Evolutionary conservation across 1,139 yeast species (phyloP).

Genomic region (Candida glucosophila): DNA sequence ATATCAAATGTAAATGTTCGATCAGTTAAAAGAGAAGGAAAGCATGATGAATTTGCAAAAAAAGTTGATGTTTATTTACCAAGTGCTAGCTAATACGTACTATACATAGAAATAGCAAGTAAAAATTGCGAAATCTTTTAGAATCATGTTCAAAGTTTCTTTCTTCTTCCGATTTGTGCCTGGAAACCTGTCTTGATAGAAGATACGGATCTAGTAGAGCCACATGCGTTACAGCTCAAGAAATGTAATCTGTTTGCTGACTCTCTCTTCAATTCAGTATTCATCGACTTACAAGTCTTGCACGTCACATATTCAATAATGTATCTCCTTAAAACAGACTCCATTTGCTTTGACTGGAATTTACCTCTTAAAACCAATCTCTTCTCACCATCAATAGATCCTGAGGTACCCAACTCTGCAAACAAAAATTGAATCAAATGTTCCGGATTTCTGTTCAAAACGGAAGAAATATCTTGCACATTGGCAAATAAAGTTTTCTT

Average conservation of each 20-base stretch:
- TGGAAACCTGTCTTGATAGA: conserved; percentile 99
- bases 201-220: conserved; percentile 93
- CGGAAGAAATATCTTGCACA: conserved; percentile 89
- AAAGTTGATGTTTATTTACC: no score
- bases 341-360: conserved; percentile 96
- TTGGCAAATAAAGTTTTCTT: conserved; percentile 95
- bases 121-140: no score
- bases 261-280: conserved; percentile 92
- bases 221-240: conserved; percentile 97
- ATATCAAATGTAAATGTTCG: no score
- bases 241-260: conserved; percentile 93
- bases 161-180: conserved; percentile 82
- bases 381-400: conserved; percentile 96
- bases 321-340: conserved; percentile 91
- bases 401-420: conserved; percentile 99
- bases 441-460: conserved; percentile 93
- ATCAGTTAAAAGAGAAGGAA: no score
- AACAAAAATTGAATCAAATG: conserved; percentile 94
- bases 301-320: conserved; percentile 96
- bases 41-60: no score
- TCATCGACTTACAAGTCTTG: conserved; percentile 97
- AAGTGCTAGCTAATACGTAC: no score
- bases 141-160: conserved; percentile 30
- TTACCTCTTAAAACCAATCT: conserved; percentile 96
- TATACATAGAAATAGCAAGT: no score